phyloP scores from a whole-genome alignment of 2,329 filamentous ascomycete species.

The Fusarium sp. region DNA sequence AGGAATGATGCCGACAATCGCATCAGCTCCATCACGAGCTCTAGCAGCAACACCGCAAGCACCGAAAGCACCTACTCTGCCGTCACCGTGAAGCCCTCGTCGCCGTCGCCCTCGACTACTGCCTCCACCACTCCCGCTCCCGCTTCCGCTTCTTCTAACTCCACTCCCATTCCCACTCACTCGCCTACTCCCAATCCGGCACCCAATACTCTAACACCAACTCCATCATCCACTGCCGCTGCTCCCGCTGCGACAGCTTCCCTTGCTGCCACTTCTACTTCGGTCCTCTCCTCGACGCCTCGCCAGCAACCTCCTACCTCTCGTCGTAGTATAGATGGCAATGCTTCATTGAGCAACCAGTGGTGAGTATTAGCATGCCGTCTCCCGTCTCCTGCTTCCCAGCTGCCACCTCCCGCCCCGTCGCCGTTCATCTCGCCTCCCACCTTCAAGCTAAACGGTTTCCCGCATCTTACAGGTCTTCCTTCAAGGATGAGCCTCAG shows the following conservation, averaged over 20 bases:
- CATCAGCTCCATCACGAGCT: slow-evolving; percentile 63
- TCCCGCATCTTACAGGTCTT: slow-evolving; percentile 45
- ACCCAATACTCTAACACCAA: slow-evolving; percentile 36
- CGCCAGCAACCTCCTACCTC: slow-evolving; percentile 38
- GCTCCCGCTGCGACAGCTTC: slow-evolving; percentile 40
- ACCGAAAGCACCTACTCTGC: slow-evolving; percentile 77
- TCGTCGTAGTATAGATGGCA: slow-evolving; percentile 46
- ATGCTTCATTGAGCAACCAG: slow-evolving; percentile 48
- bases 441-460: slow-evolving; percentile 40
- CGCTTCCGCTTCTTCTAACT: slow-evolving; percentile 51
- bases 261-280: slow-evolving; percentile 29
- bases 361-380: slow-evolving; percentile 47
- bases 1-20: slow-evolving; percentile 75
- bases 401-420: slow-evolving; percentile 34
- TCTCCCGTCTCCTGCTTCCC: slow-evolving; percentile 36
- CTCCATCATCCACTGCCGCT: slow-evolving; percentile 39
- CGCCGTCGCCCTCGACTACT: slow-evolving; percentile 48
- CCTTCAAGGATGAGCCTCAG: slow-evolving; percentile 59
- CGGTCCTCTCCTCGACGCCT: slow-evolving; percentile 34
- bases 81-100: slow-evolving; percentile 72
- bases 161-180: slow-evolving; percentile 53
- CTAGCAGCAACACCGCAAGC: slow-evolving; percentile 64
- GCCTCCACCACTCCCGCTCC: slow-evolving; percentile 55
- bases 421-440: slow-evolving; percentile 39
- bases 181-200: slow-evolving; percentile 47